Evolutionary conservation across 169 alveolate species (phyloP), one percentile per base, ranked within the genome.

Genomic region (Plasmodium fragile): DNA sequence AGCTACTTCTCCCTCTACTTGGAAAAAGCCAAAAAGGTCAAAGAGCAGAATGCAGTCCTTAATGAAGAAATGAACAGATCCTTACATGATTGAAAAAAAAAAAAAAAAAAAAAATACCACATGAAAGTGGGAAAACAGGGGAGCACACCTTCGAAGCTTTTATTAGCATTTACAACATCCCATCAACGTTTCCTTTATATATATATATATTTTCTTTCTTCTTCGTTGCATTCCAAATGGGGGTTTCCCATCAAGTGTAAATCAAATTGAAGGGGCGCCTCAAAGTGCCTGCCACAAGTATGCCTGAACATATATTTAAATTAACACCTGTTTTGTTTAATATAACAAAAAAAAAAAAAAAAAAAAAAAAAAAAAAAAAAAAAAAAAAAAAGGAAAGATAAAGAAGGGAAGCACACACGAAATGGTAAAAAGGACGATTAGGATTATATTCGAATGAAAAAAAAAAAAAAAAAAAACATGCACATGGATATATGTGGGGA

Each of bases 1-100:
- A 89, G 85, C 30, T 89, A 89, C 49, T 89, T 89, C 49, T 89
- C 94, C 36, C 71, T 89, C 16, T 89, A 89, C 72, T 30, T 89
- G 70, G 90, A 89, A 89, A 89, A 89, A 25, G 94, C 94, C 30
- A 55, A 89, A 89, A 77, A 69, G 52, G 90, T 89, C 22, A 89
- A 78, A n/a, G 90, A 89, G 52, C 81, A 89, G 30, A 89, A 89
- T 41, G 69, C 69, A 80, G 1, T 36, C 49, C 59, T 89, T 22
- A 55, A 59, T 30, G 90, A 89, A 78, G 94, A 89, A 36, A 16
- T 78, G 70, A 55, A 34, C 81, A 89, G 81, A 79, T 41, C 94
- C 4, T 89, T 75, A 59, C 94, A 89, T 32, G 94, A 89, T 43
- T 89, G 69, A 78, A 52, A 32, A 53, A 55, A 59, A 16, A 28